Base-by-base conservation (phyloP, 1,284 basidiomycete species). In the Mycena citricolor region DNA sequence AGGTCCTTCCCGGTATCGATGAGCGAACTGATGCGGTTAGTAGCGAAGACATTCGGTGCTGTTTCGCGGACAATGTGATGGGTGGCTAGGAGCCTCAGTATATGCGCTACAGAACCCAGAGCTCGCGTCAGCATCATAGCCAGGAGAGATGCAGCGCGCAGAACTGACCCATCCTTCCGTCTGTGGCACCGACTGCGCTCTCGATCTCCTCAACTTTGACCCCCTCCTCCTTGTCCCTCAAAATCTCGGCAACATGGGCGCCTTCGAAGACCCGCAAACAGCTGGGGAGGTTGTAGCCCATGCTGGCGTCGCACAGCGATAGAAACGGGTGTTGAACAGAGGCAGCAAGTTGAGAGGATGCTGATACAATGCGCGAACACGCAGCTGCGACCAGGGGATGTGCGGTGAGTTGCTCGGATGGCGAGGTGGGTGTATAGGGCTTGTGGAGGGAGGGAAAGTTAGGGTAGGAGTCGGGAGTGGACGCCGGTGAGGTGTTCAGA, bases 211-310 rank as follows among this genome's bases (percentile, higher is more conserved):
- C n/a, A n/a, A n/a, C n/a, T n/a, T n/a, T n/a, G n/a, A n/a, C n/a
- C n/a, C n/a, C n/a, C n/a, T n/a, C n/a, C n/a, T n/a, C n/a, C n/a
- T 11, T 10, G 41, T 80, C 79, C 10, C 79, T 72, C 1, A 87
- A 65, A 11, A 86, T 76, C 57, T 87, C 85, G 6, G 76, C 73
- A 19, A 77, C 71, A 56, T 86, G 79, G 2, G 81, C 73, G 2
- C 79, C 79, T 58, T 86, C 83, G 12, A 86, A 58, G 33, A 87
- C 69, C 17, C 84, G 75, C 58, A 87, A 65, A 57, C 82, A 85
- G 8, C 81, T 76, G 0, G 85, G 81, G 14, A 87, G 67, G 57
- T 84, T 81, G 54, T 84, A 86, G 22, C 70, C 75, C 78, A 84
- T 83, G 8, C 69, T 63, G 2, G 81, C 81, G 57, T 86, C 83